Percentiles rank a stretch among this genome's conserved stretches.
These are phyloP conservation scores for Crithidia mellificae DNA, from an alignment of 208 protist genomes.

Conservation along the genomic window DNA sequence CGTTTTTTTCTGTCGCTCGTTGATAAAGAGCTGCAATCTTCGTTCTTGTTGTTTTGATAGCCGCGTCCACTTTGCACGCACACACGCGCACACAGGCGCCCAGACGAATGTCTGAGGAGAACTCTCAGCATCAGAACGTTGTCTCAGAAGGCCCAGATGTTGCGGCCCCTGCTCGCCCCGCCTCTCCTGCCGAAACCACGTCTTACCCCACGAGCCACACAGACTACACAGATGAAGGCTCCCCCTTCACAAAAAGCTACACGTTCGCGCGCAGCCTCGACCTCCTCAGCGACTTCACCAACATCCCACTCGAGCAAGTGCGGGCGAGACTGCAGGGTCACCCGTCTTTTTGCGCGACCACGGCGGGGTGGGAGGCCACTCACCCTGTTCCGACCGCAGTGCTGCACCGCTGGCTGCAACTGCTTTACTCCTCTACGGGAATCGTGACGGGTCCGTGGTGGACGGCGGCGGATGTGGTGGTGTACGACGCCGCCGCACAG, in stretches of 20 bases:
- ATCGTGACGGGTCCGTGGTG: constrained; percentile 14
- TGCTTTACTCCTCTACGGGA: neutral
- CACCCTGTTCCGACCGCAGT: neutral
- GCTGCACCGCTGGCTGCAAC: constrained; percentile 4
- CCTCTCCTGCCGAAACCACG: too few relatives aligned
- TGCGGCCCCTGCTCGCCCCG: too few relatives aligned
- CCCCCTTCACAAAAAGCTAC: neutral
- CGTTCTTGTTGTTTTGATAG: too few relatives aligned
- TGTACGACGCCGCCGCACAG: neutral
- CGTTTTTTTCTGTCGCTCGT: too few relatives aligned
- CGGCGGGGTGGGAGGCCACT: neutral
- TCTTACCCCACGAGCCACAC: neutral
- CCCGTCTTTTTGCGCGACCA: neutral
- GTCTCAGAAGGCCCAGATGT: too few relatives aligned
- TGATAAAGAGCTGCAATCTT: too few relatives aligned
- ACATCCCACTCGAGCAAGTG: neutral
- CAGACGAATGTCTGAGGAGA: too few relatives aligned
- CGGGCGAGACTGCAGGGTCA: neutral
- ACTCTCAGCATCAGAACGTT: too few relatives aligned
- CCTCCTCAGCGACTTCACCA: constrained; percentile 15
- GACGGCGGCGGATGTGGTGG: constrained; percentile 5
- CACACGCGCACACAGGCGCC: too few relatives aligned
- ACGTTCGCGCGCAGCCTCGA: neutral
- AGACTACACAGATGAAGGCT: neutral
- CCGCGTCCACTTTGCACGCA: too few relatives aligned